Percentiles rank a stretch among this genome's conserved stretches.
phyloP scores from a whole-genome alignment of 495 filamentous ascomycete genomes.

The Cercophora scortea region DNA sequence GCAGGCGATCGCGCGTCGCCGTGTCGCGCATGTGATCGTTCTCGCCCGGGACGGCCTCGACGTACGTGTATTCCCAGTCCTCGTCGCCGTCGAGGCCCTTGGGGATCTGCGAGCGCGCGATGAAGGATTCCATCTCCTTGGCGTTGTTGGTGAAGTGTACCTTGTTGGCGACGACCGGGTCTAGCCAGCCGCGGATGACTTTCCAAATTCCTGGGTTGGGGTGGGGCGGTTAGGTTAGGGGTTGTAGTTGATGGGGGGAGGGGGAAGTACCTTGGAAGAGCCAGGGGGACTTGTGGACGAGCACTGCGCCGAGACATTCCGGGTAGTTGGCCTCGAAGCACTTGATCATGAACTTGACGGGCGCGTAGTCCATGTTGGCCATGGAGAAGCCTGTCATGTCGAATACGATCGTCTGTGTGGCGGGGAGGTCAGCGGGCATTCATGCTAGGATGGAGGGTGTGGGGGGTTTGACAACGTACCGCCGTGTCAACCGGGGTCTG shows the following conservation, averaged over 20 bases:
- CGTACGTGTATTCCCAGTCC: slow-evolving; percentile 71
- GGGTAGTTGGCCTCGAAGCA: slow-evolving; percentile 99
- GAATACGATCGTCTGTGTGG: slow-evolving; percentile 68
- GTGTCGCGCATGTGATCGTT: slow-evolving; percentile 65
- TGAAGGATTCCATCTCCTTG: slow-evolving; percentile 71
- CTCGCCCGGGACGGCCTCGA: slow-evolving; percentile 66
- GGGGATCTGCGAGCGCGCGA: slow-evolving; percentile 61
- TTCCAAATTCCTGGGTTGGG: slow-evolving; percentile 60
- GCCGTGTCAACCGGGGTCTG: slow-evolving; percentile 80
- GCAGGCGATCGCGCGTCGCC: slow-evolving; percentile 50
- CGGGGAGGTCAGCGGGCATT: slow-evolving; percentile 10
- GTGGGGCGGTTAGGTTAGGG: not conserved
- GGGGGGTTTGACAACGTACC: slow-evolving; percentile 48
- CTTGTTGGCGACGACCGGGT: slow-evolving; percentile 91
- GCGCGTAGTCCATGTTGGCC: slow-evolving; percentile 96
- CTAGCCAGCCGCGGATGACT: slow-evolving; percentile 92
- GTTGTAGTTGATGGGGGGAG: not conserved
- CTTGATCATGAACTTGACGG: slow-evolving; percentile 98
- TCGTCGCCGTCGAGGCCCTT: slow-evolving; percentile 78
- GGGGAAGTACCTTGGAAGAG: slow-evolving; percentile 68
- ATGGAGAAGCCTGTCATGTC: slow-evolving; percentile 91
- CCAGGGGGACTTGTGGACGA: slow-evolving; percentile 98
- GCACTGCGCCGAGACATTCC: slow-evolving; percentile 79
- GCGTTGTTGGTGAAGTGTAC: slow-evolving; percentile 87
- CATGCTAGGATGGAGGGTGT: no score